phyloP scores from a whole-genome alignment of 2,329 filamentous ascomycete genomes.

The Thielaviopsis ethacetica region DNA sequence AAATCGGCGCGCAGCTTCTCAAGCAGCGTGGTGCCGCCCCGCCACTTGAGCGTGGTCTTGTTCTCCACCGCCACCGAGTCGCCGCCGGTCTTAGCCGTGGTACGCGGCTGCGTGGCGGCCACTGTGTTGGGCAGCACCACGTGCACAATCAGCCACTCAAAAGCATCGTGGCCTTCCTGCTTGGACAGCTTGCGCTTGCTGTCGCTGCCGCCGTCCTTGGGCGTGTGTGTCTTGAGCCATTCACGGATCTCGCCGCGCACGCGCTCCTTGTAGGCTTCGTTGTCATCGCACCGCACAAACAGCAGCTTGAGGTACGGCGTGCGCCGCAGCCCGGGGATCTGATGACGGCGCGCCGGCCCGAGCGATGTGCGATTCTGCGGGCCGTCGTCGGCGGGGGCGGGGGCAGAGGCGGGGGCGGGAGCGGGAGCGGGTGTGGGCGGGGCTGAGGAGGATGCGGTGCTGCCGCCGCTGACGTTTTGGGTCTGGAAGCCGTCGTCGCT shows the following conservation, averaged over 20 bases:
- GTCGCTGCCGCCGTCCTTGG: slow-evolving; percentile 31
- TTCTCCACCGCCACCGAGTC: slow-evolving; percentile 48
- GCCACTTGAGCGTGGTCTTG: slow-evolving; percentile 48
- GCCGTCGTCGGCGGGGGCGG: slow-evolving; percentile 20
- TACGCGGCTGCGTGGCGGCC: slow-evolving; percentile 62
- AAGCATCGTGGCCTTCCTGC: slow-evolving; percentile 89
- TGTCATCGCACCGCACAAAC: slow-evolving; percentile 84
- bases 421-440: slow-evolving; percentile 16
- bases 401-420: slow-evolving; percentile 19
- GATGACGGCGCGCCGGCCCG: slow-evolving; percentile 56
- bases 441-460: slow-evolving; percentile 15
- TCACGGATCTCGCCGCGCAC: slow-evolving; percentile 68
- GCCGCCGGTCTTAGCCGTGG: slow-evolving; percentile 32
- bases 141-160: slow-evolving; percentile 88
- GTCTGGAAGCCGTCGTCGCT: slow-evolving; percentile 46
- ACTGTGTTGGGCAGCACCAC: slow-evolving; percentile 77
- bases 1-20: slow-evolving; percentile 88
- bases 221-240: slow-evolving; percentile 69
- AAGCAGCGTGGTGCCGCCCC: slow-evolving; percentile 63
- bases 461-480: slow-evolving; percentile 30
- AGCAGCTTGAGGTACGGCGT: slow-evolving; percentile 90
- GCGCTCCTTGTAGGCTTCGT: slow-evolving; percentile 74
- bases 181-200: slow-evolving; percentile 39
- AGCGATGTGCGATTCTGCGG: slow-evolving; percentile 12
- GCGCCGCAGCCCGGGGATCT: slow-evolving; percentile 82